Percentiles rank a stretch among this genome's conserved stretches.
These are phyloP conservation scores for Phialophora macrospora DNA, from an alignment of 2,329 filamentous ascomycete genomes.

Conservation along the genomic window DNA sequence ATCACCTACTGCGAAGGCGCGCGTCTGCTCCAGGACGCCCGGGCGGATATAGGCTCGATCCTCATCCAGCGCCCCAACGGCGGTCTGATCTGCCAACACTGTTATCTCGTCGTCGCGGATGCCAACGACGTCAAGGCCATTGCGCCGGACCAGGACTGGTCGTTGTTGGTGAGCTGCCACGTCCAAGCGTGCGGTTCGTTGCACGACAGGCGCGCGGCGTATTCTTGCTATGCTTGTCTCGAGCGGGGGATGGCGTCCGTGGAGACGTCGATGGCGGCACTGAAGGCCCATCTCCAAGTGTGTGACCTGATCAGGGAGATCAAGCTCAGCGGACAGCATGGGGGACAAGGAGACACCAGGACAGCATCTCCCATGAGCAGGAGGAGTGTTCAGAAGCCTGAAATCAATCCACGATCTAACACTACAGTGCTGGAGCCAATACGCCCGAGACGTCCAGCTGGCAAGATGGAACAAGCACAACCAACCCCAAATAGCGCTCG, in stretches of 20 bases:
- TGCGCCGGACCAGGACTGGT: constrained; percentile 10
- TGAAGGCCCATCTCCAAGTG: constrained; percentile 9
- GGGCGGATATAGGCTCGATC: constrained; percentile 6
- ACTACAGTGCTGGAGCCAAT: neutral
- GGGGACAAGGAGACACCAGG: neutral
- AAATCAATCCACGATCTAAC: constrained; percentile 1
- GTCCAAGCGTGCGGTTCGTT: constrained; percentile 17
- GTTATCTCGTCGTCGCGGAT: constrained; percentile 19
- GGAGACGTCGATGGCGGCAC: constrained; percentile 8
- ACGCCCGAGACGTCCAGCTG: neutral
- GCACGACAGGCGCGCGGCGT: constrained; percentile 14
- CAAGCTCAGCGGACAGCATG: neutral
- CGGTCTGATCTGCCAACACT: constrained; percentile 15
- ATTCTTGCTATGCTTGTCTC: constrained; percentile 18
- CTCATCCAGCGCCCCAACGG: constrained; percentile 15
- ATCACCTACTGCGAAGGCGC: constrained; percentile 21
- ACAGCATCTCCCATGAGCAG: neutral
- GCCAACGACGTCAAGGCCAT: constrained; percentile 3
- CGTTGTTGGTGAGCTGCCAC: constrained; percentile 18
- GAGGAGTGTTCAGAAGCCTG: neutral
- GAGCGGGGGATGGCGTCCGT: constrained; percentile 13
- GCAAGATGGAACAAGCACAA: neutral
- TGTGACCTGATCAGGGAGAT: constrained; percentile 18
- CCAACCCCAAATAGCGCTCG: neutral
- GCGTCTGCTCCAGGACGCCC: constrained; percentile 15